phyloP scores from a whole-genome alignment of 352 stramenopile species.

The Pythium apleroticum region DNA sequence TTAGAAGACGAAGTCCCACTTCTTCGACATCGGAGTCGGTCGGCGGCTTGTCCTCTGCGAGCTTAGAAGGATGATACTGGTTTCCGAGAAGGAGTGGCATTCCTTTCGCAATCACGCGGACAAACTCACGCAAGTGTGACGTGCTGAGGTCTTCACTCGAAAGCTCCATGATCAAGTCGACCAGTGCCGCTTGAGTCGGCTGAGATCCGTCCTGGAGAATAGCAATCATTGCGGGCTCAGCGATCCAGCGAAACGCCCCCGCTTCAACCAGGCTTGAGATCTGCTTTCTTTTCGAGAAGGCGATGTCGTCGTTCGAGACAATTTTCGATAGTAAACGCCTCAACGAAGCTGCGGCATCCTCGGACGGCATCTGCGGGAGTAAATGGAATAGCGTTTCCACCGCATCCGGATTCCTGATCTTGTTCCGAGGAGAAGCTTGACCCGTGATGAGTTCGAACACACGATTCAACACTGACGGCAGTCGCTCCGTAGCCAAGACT shows the following conservation, averaged over 20 bases:
- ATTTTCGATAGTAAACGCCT: slow-evolving; percentile 48
- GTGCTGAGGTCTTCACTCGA: slow-evolving; percentile 52
- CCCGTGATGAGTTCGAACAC: slow-evolving; percentile 65
- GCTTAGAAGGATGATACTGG: slow-evolving; percentile 13
- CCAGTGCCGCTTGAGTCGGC: slow-evolving; percentile 35
- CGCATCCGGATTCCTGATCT: slow-evolving; percentile 61
- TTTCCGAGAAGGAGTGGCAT: slow-evolving; percentile 52
- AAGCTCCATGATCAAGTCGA: slow-evolving; percentile 44
- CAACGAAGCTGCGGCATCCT: slow-evolving; percentile 33
- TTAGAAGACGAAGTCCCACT: slow-evolving; percentile 48
- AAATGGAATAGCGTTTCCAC: slow-evolving; percentile 53
- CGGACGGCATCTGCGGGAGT: slow-evolving; percentile 36
- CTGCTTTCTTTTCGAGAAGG: slow-evolving; percentile 53
- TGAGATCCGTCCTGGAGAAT: slow-evolving; percentile 36
- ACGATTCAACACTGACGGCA: slow-evolving; percentile 41
- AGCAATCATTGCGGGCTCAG: slow-evolving; percentile 34
- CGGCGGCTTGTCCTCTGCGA: not conserved
- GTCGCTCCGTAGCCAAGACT: slow-evolving; percentile 38
- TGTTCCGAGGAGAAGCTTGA: slow-evolving; percentile 31
- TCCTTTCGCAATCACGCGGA: slow-evolving; percentile 47
- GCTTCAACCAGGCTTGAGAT: slow-evolving; percentile 44
- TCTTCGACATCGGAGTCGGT: slow-evolving; percentile 25
- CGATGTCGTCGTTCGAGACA: slow-evolving; percentile 38
- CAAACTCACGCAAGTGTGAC: slow-evolving; percentile 46
- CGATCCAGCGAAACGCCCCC: slow-evolving; percentile 59